Evolutionary conservation across 768 basidiomycete species (phyloP).

Genomic region (Hygrocybe coccinea): DNA sequence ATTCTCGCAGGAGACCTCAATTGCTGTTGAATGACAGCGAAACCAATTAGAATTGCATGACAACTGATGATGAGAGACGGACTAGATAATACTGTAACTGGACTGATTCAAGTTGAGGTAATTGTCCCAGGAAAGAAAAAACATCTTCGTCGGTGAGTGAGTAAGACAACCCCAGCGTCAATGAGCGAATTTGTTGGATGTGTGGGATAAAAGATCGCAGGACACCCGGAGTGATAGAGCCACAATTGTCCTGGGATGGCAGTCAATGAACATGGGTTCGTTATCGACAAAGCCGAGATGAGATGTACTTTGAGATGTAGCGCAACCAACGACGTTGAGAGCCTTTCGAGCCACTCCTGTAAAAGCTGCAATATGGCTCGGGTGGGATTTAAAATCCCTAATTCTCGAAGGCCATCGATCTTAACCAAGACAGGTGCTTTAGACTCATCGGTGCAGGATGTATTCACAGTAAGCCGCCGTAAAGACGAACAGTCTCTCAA

Average conservation of each 20-base stretch:
- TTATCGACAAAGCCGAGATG: slow-evolving; percentile 8
- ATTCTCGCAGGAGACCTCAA: slow-evolving; percentile 30
- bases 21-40: slow-evolving; percentile 31
- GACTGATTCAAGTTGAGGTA: slow-evolving; percentile 37
- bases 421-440: slow-evolving; percentile 27
- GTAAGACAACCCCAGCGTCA: slow-evolving; percentile 55
- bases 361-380: slow-evolving; percentile 40
- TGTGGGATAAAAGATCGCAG: slow-evolving; percentile 42
- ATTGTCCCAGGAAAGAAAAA: slow-evolving; percentile 41
- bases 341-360: slow-evolving; percentile 39
- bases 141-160: slow-evolving; percentile 52
- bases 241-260: slow-evolving; percentile 49
- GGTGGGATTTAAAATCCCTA: slow-evolving; percentile 35
- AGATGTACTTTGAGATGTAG: slow-evolving; percentile 40
- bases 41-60: background rate
- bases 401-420: slow-evolving; percentile 26
- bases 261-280: background rate
- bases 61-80: slow-evolving; percentile 13
- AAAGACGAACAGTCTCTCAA: slow-evolving; percentile 20
- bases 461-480: slow-evolving; percentile 31
- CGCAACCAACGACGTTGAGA: slow-evolving; percentile 31
- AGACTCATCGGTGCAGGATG: slow-evolving; percentile 31
- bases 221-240: slow-evolving; percentile 60
- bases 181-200: slow-evolving; percentile 30
- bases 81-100: slow-evolving; percentile 51